phyloP scores from a whole-genome alignment of 2,329 filamentous ascomycete species.

The Fusarium multiceps region DNA sequence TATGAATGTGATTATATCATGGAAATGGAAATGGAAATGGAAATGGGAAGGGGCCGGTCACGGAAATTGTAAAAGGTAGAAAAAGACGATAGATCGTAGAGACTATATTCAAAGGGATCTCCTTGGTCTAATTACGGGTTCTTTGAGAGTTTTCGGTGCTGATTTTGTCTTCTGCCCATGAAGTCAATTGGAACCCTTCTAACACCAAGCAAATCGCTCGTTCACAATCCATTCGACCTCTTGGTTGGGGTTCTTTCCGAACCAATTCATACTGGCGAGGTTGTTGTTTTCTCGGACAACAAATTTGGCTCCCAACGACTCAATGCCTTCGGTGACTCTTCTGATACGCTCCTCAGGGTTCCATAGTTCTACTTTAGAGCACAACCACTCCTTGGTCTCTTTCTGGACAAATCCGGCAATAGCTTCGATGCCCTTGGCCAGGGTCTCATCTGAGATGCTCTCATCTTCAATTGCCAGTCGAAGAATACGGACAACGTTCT shows the following conservation, averaged over 20 bases:
- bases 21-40: slow-evolving; percentile 26
- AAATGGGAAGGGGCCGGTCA: slow-evolving; percentile 31
- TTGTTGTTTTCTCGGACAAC: slow-evolving; percentile 72
- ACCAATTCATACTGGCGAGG: slow-evolving; percentile 79
- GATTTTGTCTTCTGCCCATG: neutral
- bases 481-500: slow-evolving; percentile 76
- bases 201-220: slow-evolving; percentile 85
- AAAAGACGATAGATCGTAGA: slow-evolving; percentile 41
- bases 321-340: slow-evolving; percentile 57
- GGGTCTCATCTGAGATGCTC: slow-evolving; percentile 52
- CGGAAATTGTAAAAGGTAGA: slow-evolving; percentile 36
- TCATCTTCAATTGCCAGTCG: slow-evolving; percentile 74
- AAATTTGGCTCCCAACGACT: slow-evolving; percentile 61
- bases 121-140: slow-evolving; percentile 19
- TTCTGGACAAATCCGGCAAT: slow-evolving; percentile 74
- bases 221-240: slow-evolving; percentile 78
- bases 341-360: slow-evolving; percentile 73
- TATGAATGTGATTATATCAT: slow-evolving; percentile 45
- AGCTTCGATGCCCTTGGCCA: slow-evolving; percentile 66
- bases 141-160: neutral
- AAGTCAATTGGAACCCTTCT: slow-evolving; percentile 19
- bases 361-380: slow-evolving; percentile 82
- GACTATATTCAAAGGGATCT: slow-evolving; percentile 30
- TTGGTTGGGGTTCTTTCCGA: slow-evolving; percentile 63
- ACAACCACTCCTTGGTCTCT: slow-evolving; percentile 78